Evolutionary conservation across 495 filamentous ascomycete genomes (phyloP).

Genomic region (Penicillium turbatum): DNA sequence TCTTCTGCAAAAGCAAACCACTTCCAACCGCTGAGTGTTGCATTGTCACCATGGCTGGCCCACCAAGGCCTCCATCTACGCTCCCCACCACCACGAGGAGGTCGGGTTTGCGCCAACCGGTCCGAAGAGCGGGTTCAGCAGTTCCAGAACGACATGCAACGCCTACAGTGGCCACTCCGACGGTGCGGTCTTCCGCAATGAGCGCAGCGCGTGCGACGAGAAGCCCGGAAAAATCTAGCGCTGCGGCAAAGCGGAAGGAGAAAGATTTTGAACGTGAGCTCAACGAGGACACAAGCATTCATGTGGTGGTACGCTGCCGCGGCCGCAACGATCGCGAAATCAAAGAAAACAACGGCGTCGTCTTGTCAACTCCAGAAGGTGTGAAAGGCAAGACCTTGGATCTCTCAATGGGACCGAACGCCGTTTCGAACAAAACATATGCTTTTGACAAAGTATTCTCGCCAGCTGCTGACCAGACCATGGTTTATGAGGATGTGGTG

Average conservation of each 20-base stretch:
- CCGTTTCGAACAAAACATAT: slow-evolving; percentile 93
- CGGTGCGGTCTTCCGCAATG: slow-evolving; percentile 48
- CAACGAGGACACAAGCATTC: slow-evolving; percentile 88
- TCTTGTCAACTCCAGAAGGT: slow-evolving; percentile 73
- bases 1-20: background rate
- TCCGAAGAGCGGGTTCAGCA: slow-evolving; percentile 32
- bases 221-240: slow-evolving; percentile 38
- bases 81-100: slow-evolving; percentile 50
- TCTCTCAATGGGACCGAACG: slow-evolving; percentile 86
- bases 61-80: slow-evolving; percentile 49
- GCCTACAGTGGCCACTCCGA: slow-evolving; percentile 60
- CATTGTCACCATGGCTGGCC: slow-evolving; percentile 46
- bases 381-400: slow-evolving; percentile 78
- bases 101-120: slow-evolving; percentile 53
- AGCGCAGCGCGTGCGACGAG: slow-evolving; percentile 40
- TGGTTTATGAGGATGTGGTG: slow-evolving; percentile 92
- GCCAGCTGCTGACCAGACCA: slow-evolving; percentile 85
- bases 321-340: slow-evolving; percentile 91
- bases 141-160: slow-evolving; percentile 49
- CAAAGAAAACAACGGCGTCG: slow-evolving; percentile 86
- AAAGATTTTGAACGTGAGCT: slow-evolving; percentile 72
- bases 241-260: slow-evolving; percentile 70
- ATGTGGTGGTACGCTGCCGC: slow-evolving; percentile 91
- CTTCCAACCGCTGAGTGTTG: background rate
- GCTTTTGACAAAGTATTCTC: slow-evolving; percentile 97